These are phyloP conservation scores for Thozetella sp. DNA, from an alignment of 495 filamentous ascomycete species.

Conservation along the genomic window DNA sequence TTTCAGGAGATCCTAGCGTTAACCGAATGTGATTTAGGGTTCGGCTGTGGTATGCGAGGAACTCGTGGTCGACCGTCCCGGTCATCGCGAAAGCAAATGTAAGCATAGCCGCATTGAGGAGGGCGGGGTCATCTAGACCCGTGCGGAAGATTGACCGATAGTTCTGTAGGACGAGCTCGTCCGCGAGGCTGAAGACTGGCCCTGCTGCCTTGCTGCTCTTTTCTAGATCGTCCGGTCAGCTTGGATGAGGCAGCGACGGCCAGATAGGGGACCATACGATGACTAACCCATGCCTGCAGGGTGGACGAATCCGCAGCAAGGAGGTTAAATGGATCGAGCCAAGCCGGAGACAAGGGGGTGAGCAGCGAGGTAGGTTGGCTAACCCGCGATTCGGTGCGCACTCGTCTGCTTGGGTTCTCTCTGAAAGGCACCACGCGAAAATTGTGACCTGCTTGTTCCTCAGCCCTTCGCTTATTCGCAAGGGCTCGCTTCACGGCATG, in stretches of 20 bases:
- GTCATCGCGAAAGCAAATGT: too few species aligned
- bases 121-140: too few species aligned
- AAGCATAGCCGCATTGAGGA: too few species aligned
- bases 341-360: constrained; percentile 10
- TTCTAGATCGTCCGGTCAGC: too few species aligned
- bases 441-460: constrained; percentile 22
- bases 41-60: too few species aligned
- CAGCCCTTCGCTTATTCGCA: constrained; percentile 28
- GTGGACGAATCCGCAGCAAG: not conserved
- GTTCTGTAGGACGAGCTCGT: too few species aligned
- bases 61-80: too few species aligned
- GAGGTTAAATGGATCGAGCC: constrained; percentile 16
- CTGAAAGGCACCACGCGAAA: constrained; percentile 8
- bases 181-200: too few species aligned
- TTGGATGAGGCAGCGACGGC: constrained; percentile 28
- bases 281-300: not conserved
- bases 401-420: not conserved
- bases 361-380: not conserved
- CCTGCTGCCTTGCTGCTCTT: too few species aligned
- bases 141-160: too few species aligned
- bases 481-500: constrained; percentile 31
- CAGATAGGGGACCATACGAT: not conserved
- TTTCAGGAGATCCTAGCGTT: too few species aligned
- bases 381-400: not conserved
- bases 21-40: too few species aligned